A percentile compares a stretch with the other conserved stretches of the same genome.
These are phyloP conservation scores for Leonotis leonurus DNA, from an alignment of 257 asterid genomes.

Conservation along the genomic window DNA sequence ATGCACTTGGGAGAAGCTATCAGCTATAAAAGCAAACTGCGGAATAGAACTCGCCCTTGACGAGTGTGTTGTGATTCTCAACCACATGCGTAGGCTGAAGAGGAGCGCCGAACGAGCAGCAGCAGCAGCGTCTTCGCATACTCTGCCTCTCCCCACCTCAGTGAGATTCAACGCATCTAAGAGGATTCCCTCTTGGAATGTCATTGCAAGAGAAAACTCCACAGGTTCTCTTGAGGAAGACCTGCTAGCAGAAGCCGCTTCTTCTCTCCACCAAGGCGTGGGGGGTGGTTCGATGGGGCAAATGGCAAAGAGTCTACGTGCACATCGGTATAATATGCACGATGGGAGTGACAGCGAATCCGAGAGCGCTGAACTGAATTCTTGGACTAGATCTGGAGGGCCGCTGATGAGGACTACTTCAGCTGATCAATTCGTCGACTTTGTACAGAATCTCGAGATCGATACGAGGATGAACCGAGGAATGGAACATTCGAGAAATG, in stretches of 20 bases:
- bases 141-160: slow-evolving; percentile 25
- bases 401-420: slow-evolving; percentile 97
- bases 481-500: slow-evolving; percentile 22
- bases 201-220: slow-evolving; percentile 80
- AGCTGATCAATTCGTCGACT: slow-evolving; percentile 72
- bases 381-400: slow-evolving; percentile 97
- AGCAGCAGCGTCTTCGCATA: slow-evolving; percentile 61
- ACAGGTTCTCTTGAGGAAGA: slow-evolving; percentile 89
- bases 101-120: slow-evolving; percentile 87
- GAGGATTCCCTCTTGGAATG: slow-evolving; percentile 91
- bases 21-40: slow-evolving; percentile 88
- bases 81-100: slow-evolving; percentile 86
- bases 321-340: slow-evolving; percentile 28
- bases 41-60: slow-evolving; percentile 94
- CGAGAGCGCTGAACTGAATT: slow-evolving; percentile 47
- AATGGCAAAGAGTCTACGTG: slow-evolving; percentile 31
- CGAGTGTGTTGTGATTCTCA: slow-evolving; percentile 76
- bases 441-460: slow-evolving; percentile 54
- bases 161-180: slow-evolving; percentile 61
- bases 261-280: slow-evolving; percentile 43
- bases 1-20: slow-evolving; percentile 96
- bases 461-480: slow-evolving; percentile 31
- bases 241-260: slow-evolving; percentile 36
- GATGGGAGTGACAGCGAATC: slow-evolving; percentile 90
- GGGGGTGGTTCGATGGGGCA: slow-evolving; percentile 4